Conservation (phyloP, 352 stramenopile genomes). For the Pythium dissotocum region DNA sequence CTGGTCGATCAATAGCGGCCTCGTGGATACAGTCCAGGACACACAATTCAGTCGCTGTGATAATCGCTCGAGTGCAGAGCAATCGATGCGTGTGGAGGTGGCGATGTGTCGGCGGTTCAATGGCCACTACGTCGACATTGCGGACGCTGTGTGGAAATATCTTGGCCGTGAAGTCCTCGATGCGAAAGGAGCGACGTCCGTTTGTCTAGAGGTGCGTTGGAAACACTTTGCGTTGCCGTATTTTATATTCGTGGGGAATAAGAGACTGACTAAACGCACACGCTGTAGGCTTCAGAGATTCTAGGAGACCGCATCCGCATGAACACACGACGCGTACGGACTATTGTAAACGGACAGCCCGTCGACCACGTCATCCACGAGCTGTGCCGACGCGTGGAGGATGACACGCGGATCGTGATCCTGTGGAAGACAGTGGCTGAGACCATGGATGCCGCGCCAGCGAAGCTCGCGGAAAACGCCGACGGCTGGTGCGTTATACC, state of each 20-base stretch:
- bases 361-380: slow-evolving; percentile 8
- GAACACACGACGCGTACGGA: slow-evolving; percentile 5
- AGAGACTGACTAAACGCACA: no score
- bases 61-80: not conserved
- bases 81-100: slow-evolving; percentile 21
- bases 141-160: slow-evolving; percentile 20
- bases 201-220: slow-evolving; percentile 5
- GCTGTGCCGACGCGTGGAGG: slow-evolving; percentile 14
- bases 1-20: slow-evolving; percentile 21
- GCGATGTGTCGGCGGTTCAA: slow-evolving; percentile 6
- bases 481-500: slow-evolving; percentile 16
- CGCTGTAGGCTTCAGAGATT: slow-evolving; percentile 6
- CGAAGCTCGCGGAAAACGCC: slow-evolving; percentile 11
- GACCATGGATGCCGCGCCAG: not conserved
- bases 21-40: slow-evolving; percentile 3
- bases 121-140: slow-evolving; percentile 24
- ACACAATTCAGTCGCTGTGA: slow-evolving; percentile 11
- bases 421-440: slow-evolving; percentile 22
- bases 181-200: not conserved
- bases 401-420: slow-evolving; percentile 18
- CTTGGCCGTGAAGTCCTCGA: slow-evolving; percentile 3
- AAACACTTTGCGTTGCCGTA: no score
- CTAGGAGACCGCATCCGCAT: slow-evolving; percentile 12
- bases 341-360: not conserved
- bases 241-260: no score